Base-by-base conservation (phyloP, 345 rosid species). In the Clarkia xantiana region DNA sequence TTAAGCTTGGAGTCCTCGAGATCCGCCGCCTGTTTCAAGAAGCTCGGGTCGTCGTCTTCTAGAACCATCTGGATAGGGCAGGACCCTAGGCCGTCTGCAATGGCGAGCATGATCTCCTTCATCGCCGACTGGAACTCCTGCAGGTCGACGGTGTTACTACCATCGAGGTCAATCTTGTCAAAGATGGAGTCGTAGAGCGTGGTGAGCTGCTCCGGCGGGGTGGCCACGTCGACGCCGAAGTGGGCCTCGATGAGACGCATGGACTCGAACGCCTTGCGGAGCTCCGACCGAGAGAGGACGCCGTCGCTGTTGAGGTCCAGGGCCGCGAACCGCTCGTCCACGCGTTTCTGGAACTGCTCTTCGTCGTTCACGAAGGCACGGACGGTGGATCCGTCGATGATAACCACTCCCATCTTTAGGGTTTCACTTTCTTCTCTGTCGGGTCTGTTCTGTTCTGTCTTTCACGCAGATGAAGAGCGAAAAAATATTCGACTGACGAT, bases 61-160 rank as follows among this genome's bases (percentile, higher is more conserved):
- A 70, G 63, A 34, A 58, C 67, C 80, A 73, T 77, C 44, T 69
- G 74, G 23, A 69, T 53, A 1, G 86, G 71, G 67, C 71, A 55
- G 65, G 72, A 72, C 10, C 80, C 75, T 36, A 77, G 38, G 13
- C 73, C 83, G 14, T 41, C 59, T 9, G 79, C 77, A 72, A 45
- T 55, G 14, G 50, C 59, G 14, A 55, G 59, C 59, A 55, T 45
- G 51, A 55, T 55, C 59, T 34, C 46, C 59, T 54, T 60, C 9
- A 40, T 51, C 51, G 52, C 57, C 45, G 47, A 56, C 63, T 34
- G 47, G 59, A 54, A 25, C 59, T 48, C 60, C 55, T 61, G 59
- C 17, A 54, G 44, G 14, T 61, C 55, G 54, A 54, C 65, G 25
- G 59, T 40, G 44, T 54, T 59, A 6, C 49, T 49, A 38, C 54